Percentiles rank a stretch among this genome's conserved stretches.
phyloP scores from a whole-genome alignment of 106 monocot genomes.

The Agapanthus africanus region DNA sequence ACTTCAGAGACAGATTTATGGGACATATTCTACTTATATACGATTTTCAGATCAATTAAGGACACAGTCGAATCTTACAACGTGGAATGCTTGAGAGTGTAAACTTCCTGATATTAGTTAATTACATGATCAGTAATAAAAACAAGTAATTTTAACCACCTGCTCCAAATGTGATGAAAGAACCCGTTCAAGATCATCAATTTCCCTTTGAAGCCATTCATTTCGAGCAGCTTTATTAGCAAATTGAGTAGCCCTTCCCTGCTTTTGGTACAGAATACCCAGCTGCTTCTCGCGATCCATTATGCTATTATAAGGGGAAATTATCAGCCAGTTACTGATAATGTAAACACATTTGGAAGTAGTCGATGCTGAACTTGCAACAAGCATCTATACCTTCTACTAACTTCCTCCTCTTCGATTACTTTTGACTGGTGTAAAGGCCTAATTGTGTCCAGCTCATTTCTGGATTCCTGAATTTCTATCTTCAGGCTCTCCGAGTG shows the following conservation, averaged over 20 bases:
- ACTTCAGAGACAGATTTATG: background rate
- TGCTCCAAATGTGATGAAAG: conserved; percentile 63
- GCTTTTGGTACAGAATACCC: conserved; percentile 95
- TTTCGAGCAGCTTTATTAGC: conserved; percentile 82
- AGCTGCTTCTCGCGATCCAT: conserved; percentile 95
- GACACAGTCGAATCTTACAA: background rate
- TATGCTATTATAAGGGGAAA: conserved; percentile 36
- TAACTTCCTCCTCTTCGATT: conserved; percentile 73
- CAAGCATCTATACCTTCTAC: conserved; percentile 47
- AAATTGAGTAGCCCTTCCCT: conserved; percentile 94
- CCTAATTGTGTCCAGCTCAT: conserved; percentile 68
- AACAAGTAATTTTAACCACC: conserved; percentile 30
- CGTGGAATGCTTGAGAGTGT: no score
- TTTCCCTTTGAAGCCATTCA: conserved; percentile 96
- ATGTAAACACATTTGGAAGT: background rate
- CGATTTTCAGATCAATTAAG: background rate
- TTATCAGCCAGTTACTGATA: background rate
- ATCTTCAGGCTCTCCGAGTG: conserved; percentile 59
- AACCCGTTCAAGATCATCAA: conserved; percentile 83
- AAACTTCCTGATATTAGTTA: background rate
- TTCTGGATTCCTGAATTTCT: conserved; percentile 85
- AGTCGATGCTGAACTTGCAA: background rate
- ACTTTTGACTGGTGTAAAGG: conserved; percentile 60
- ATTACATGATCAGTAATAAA: conserved; percentile 1
- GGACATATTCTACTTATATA: background rate